Base-by-base conservation (phyloP, 2,329 filamentous ascomycete species). In the Fusarium sp. region DNA sequence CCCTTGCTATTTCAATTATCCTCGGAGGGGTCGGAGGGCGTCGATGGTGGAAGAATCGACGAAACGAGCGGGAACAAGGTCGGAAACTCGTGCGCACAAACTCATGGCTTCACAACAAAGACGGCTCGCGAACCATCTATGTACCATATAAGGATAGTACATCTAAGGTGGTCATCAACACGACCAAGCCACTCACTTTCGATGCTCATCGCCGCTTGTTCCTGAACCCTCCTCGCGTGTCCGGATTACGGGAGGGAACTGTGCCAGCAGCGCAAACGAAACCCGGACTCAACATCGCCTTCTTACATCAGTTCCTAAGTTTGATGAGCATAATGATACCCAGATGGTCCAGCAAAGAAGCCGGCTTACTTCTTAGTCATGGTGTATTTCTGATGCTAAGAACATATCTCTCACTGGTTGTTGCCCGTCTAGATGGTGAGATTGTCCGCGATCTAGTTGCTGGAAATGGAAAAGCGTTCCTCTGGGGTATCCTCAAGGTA, bases 261-360 rank as follows among this genome's bases (percentile, higher is more conserved):
- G 93, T 96, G 8, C 96, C 96, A 17, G 92, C 94, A 4, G 87
- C 92, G 11, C 92, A 97, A 77, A 95, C 94, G 5, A 98, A 97
- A 78, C 94, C 96, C 0, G 96, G 96, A 1, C 82, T 99, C 37
- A 99, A 99, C 76, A 85, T 99, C 59, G 96, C 96, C 13, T 99
- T 99, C 74, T 80, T 99, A 52, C 96, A 99, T 77, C 96, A 99
- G 79, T 98, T 99, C 73, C 85, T 98, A 50, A 97, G 95, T 75
- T 82, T 99, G 54, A 88, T 98, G 81, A 97, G 94, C 80, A 98
- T 99, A 76, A 97, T 98, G 93, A 92, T 99, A 65, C 96, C 96
- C 8, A 85, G 95, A 66, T 97, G 95, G 91, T 91, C 91, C 17
- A 97, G 94, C 78, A 99, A 99, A 78, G 96, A 98, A 81, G 94